phyloP scores from a whole-genome alignment of 1,284 basidiomycete genomes.

The Erythrobasidium hasegawianum region DNA sequence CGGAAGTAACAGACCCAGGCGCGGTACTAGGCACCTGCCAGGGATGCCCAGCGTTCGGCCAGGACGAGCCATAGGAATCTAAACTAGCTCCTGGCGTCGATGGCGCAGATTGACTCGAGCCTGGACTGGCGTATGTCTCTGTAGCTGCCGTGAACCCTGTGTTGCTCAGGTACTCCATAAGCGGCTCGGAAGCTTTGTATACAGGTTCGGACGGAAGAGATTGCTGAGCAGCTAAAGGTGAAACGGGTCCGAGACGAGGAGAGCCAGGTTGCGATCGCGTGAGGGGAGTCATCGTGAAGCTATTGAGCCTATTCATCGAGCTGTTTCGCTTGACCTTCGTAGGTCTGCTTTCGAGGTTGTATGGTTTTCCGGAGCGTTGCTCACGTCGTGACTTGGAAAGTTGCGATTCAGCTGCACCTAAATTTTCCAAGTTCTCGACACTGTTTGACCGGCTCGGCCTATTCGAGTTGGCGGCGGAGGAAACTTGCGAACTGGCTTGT shows the following conservation, averaged over 20 bases:
- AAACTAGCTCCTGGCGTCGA: slow-evolving; percentile 35
- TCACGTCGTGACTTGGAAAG: slow-evolving; percentile 3
- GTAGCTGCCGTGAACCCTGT: slow-evolving; percentile 48
- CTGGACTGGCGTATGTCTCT: slow-evolving; percentile 29
- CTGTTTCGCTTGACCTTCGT: slow-evolving; percentile 27
- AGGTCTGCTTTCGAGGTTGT: slow-evolving; percentile 44
- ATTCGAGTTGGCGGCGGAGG: slow-evolving; percentile 24
- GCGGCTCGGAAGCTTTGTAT: background rate
- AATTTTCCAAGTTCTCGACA: slow-evolving; percentile 19
- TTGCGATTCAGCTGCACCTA: slow-evolving; percentile 8
- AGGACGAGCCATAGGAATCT: slow-evolving; percentile 20
- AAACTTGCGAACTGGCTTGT: slow-evolving; percentile 4
- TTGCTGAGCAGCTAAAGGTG: slow-evolving; percentile 11
- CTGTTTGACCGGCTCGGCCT: slow-evolving; percentile 31
- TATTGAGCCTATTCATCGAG: slow-evolving; percentile 36
- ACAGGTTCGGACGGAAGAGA: slow-evolving; percentile 10
- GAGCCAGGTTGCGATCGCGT: slow-evolving; percentile 15
- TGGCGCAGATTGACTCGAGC: slow-evolving; percentile 31
- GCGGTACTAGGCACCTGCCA: slow-evolving; percentile 28
- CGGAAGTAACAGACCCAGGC: slow-evolving; percentile 19
- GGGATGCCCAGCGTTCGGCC: background rate
- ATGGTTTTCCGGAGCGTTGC: slow-evolving; percentile 41
- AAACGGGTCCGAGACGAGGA: slow-evolving; percentile 8
- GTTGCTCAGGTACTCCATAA: slow-evolving; percentile 33
- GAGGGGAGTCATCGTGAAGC: slow-evolving; percentile 44